Evolutionary conservation across 371 early-diverging fungal species (phyloP).

Genomic region (Chytridiales sp.): DNA sequence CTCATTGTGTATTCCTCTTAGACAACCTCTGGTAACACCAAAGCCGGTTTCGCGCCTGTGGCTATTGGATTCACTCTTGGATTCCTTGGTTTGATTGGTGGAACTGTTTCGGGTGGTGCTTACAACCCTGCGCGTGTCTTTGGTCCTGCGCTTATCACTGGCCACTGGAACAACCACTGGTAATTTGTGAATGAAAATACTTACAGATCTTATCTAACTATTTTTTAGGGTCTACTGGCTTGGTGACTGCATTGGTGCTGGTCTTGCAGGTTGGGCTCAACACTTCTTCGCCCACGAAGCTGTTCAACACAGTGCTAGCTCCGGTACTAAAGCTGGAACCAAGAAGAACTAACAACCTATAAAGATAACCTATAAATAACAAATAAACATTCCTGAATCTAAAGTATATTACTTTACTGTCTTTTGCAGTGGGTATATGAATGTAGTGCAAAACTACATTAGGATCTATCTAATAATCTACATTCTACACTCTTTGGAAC

Average conservation of each 20-base stretch:
- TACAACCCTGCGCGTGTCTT: constrained; percentile 74
- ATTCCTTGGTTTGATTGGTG: constrained; percentile 64
- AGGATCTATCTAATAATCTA: too few species aligned
- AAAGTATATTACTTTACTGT: too few species aligned
- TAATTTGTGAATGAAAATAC: too few species aligned
- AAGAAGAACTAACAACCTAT: background rate
- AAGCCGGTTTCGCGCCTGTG: constrained; percentile 63
- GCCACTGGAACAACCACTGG: constrained; percentile 62
- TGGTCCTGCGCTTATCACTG: constrained; percentile 58
- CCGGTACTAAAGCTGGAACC: constrained; percentile 11
- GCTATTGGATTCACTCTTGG: constrained; percentile 67
- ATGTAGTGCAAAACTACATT: too few species aligned
- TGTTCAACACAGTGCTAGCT: constrained; percentile 25
- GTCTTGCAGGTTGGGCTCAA: constrained; percentile 57
- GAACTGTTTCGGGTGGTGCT: constrained; percentile 66
- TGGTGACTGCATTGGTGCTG: constrained; percentile 65
- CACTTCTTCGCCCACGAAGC: constrained; percentile 49
- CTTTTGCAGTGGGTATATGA: too few species aligned
- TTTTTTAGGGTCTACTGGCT: constrained; percentile 60
- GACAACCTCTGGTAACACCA: constrained; percentile 60
- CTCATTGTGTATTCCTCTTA: too few species aligned
- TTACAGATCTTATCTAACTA: too few species aligned
- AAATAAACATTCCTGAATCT: too few species aligned
- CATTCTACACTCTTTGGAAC: too few species aligned
- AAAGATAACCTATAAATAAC: too few species aligned